Conservation (phyloP, 164 flowering plant species). For the Sedum album region DNA sequence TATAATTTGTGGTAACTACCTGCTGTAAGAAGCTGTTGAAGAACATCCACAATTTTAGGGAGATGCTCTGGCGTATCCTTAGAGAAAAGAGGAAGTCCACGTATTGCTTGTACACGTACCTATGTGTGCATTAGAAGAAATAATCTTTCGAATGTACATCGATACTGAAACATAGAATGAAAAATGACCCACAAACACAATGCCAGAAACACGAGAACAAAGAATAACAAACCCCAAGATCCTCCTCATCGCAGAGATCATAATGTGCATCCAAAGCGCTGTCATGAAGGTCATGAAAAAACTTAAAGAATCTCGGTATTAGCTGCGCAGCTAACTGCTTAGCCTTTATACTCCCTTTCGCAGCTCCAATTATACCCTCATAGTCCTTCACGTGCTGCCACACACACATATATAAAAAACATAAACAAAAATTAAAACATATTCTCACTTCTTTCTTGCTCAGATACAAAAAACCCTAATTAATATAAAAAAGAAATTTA, state of each 20-base stretch:
- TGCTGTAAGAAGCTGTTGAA: constrained; percentile 65
- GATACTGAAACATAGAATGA: not conserved
- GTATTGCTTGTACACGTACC: constrained; percentile 94
- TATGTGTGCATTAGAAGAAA: constrained; percentile 16
- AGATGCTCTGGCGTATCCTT: constrained; percentile 78
- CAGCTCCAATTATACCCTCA: constrained; percentile 64
- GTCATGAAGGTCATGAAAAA: constrained; percentile 53
- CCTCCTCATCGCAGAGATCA: constrained; percentile 85
- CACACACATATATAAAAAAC: constrained; percentile 5
- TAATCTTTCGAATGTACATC: not conserved
- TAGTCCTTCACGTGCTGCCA: constrained; percentile 67
- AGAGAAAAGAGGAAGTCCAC: constrained; percentile 93
- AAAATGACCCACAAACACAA: not conserved
- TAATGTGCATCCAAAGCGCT: constrained; percentile 59
- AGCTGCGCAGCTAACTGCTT: constrained; percentile 91
- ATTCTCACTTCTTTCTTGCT: constrained; percentile 10
- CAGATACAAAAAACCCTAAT: constrained; percentile 11
- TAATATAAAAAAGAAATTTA: not conserved
- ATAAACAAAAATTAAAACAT: not conserved
- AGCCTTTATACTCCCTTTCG: constrained; percentile 69
- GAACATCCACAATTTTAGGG: constrained; percentile 71
- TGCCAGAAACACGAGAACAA: not conserved
- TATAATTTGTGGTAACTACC: constrained; percentile 34
- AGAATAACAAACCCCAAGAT: constrained; percentile 59
- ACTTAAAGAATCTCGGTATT: constrained; percentile 87